phyloP scores from a whole-genome alignment of 371 early-diverging fungal species.

The Blakeslea trispora region DNA sequence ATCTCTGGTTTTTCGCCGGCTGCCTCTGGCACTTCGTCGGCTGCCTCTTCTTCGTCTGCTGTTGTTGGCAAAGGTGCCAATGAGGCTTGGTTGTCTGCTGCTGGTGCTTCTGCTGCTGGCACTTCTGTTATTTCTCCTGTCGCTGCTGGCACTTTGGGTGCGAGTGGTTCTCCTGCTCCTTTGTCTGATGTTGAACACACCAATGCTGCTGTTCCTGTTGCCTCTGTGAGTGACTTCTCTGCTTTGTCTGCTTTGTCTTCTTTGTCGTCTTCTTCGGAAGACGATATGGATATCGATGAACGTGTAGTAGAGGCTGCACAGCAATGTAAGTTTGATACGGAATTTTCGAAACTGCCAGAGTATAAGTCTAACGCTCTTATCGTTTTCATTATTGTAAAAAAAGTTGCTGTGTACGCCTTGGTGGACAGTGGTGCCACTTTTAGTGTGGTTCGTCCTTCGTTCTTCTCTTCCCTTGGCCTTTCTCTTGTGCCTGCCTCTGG shows the following conservation, averaged over 20 bases:
- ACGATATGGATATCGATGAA: constrained; percentile 5
- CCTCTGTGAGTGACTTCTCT: neutral
- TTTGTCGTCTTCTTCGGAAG: too few relatives aligned
- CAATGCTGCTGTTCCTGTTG: neutral
- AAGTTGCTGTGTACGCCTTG: constrained; percentile 7
- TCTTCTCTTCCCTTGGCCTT: neutral
- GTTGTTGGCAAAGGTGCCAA: too few relatives aligned
- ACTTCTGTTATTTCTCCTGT: too few relatives aligned
- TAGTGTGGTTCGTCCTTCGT: neutral
- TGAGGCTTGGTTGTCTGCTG: too few relatives aligned
- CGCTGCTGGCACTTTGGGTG: too few relatives aligned
- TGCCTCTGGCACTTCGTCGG: too few relatives aligned
- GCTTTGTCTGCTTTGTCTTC: too few relatives aligned
- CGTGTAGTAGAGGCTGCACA: neutral
- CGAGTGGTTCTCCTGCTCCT: too few relatives aligned
- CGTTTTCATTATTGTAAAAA: constrained; percentile 7
- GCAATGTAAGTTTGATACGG: constrained; percentile 7
- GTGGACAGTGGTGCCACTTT: constrained; percentile 12
- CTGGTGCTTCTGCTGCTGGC: too few relatives aligned
- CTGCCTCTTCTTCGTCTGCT: too few relatives aligned
- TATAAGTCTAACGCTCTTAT: constrained; percentile 1
- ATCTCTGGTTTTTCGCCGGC: too few relatives aligned
- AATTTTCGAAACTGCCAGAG: neutral
- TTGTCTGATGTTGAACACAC: neutral
- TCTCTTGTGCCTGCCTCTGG: neutral